phyloP scores from a whole-genome alignment of 1,284 basidiomycete genomes.

The Naganishia liquefaciens region DNA sequence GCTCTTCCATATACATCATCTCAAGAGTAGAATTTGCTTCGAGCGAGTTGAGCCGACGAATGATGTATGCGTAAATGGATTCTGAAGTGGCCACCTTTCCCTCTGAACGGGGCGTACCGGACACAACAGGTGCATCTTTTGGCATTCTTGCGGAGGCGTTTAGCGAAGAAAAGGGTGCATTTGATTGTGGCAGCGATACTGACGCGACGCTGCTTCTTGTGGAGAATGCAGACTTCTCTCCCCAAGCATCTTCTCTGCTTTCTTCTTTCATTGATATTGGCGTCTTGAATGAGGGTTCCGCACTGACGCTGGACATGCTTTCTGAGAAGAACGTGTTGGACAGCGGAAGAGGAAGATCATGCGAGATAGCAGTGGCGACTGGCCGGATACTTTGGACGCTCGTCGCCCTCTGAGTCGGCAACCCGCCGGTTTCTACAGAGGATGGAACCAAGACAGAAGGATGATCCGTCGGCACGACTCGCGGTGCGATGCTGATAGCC shows the following conservation, averaged over 20 bases:
- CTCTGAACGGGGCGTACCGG: not conserved
- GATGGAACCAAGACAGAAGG: too few species aligned
- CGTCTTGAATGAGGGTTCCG: too few species aligned
- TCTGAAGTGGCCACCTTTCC: constrained; percentile 65
- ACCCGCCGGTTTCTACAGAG: too few species aligned
- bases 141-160: not conserved
- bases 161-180: not conserved
- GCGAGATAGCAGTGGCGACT: too few species aligned
- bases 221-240: not conserved
- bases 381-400: too few species aligned
- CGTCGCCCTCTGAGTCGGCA: too few species aligned
- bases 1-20: constrained; percentile 85
- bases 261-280: too few species aligned
- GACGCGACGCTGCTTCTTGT: not conserved
- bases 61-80: constrained; percentile 94
- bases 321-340: not conserved
- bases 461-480: too few species aligned
- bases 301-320: not conserved
- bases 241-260: too few species aligned
- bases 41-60: constrained; percentile 82
- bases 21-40: constrained; percentile 88
- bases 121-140: not conserved
- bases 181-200: not conserved
- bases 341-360: too few species aligned
- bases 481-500: too few species aligned